A percentile compares a stretch with the other conserved stretches of the same genome.
phyloP scores from a whole-genome alignment of 2,329 filamentous ascomycete genomes.

The Colletotrichum cuscutae region DNA sequence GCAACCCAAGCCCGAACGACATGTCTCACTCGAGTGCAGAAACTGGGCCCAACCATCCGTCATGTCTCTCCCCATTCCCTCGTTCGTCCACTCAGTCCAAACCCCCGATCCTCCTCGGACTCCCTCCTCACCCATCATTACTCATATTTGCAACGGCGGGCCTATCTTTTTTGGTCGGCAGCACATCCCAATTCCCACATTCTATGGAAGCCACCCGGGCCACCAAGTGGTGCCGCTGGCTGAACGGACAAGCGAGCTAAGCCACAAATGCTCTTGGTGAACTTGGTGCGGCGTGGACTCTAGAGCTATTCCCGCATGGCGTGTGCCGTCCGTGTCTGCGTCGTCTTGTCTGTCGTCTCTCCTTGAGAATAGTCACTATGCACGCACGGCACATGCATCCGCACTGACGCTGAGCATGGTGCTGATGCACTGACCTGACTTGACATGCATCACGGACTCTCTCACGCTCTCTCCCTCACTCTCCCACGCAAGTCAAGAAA shows the following conservation, averaged over 20 bases:
- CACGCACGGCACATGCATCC: slow-evolving; percentile 1
- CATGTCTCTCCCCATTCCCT: slow-evolving; percentile 13
- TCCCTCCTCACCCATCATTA: not conserved
- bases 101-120: not conserved
- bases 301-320: slow-evolving; percentile 18
- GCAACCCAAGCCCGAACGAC: slow-evolving; percentile 8
- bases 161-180: not conserved
- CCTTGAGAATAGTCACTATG: not conserved
- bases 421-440: slow-evolving; percentile 28
- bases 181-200: slow-evolving; percentile 27
- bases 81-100: not conserved
- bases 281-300: slow-evolving; percentile 24
- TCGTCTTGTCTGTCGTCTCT: not conserved
- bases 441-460: slow-evolving; percentile 13
- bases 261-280: slow-evolving; percentile 5
- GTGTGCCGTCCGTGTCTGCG: not conserved
- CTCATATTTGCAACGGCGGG: not conserved
- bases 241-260: slow-evolving; percentile 17
- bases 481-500: not conserved
- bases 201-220: slow-evolving; percentile 21
- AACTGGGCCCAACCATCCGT: slow-evolving; percentile 4
- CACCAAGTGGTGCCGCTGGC: slow-evolving; percentile 25
- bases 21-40: slow-evolving; percentile 20
- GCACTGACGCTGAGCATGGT: slow-evolving; percentile 20
- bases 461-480: not conserved